Evolutionary conservation across 2,329 filamentous ascomycete species (phyloP), one percentile per base, ranked within the genome.

Genomic region (Pestalotiopsis sp.): DNA sequence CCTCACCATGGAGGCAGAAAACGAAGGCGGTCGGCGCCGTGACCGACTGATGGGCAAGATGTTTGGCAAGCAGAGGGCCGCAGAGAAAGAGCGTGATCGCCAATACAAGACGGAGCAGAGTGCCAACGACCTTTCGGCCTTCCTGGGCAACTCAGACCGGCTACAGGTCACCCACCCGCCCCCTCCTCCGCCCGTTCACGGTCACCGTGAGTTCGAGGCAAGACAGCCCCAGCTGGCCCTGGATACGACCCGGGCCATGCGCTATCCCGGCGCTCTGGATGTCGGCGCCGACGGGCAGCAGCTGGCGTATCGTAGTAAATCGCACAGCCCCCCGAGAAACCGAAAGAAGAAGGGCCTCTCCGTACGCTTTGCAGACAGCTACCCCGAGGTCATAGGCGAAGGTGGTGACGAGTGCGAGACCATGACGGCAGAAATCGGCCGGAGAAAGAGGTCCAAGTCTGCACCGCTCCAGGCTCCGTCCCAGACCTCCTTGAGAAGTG

Each of bases 321-420:
- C 82, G 23, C 80, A 79, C 74, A 86, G 82, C 71, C 82, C 84
- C 36, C 82, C 81, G 25, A 81, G 81, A 27, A 83, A 81, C 64
- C 88, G 87, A 76, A 93, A 75, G 64, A 68, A 75, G 31, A 78
- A 93, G 79, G 92, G 92, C 11, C 83, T 96, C 70, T 83, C 83
- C 4, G 95, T 98, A 45, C 88, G 86, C 68, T 98, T 98, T 75
- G 87, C 87, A 66, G 89, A 93, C 73, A 87, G 86, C 11, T 85
- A 87, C 67, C 94, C 95, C 6, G 92, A 94, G 61, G 81, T 97
- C 70, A 98, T 98, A 76, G 95, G 95, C 61, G 91, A 95, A 79
- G 95, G 95, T 68, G 95, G 95, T 41, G 95, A 98, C 76, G 94
- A 97, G 79, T 91, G 92, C 67, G 90, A 93, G 66, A 82, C 87